Evolutionary conservation across 352 stramenopile species (phyloP).

Genomic region (Globisporangium takayamanum): DNA sequence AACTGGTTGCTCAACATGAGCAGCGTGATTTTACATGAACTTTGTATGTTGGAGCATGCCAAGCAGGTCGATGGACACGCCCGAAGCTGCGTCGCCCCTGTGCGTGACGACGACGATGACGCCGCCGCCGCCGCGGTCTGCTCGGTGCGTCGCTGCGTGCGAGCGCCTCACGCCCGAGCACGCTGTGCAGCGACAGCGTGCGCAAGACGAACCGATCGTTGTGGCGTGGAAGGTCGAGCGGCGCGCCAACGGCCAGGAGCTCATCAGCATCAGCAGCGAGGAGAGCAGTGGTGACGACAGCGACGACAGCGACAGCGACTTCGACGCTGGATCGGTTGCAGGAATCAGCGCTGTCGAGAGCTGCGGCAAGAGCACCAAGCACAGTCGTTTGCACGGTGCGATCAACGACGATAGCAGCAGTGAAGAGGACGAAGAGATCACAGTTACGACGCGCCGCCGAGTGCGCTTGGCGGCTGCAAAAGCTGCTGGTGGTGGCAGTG

Average conservation of each 20-base stretch:
- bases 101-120: not conserved
- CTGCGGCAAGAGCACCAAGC: slow-evolving; percentile 9
- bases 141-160: slow-evolving; percentile 8
- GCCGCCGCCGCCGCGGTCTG: not conserved
- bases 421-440: not conserved
- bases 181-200: slow-evolving; percentile 67
- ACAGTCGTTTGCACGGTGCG: slow-evolving; percentile 13
- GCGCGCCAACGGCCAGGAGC: slow-evolving; percentile 39
- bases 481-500: not conserved
- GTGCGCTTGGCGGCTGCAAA: not conserved
- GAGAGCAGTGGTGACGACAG: slow-evolving; percentile 27
- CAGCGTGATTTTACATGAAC: not conserved
- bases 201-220: slow-evolving; percentile 69
- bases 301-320: slow-evolving; percentile 11
- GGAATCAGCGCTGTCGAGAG: not conserved
- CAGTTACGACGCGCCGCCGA: not conserved
- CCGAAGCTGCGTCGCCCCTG: not conserved
- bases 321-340: not conserved
- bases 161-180: slow-evolving; percentile 25
- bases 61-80: not conserved
- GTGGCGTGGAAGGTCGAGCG: slow-evolving; percentile 67
- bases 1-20: no score
- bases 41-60: not conserved
- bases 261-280: slow-evolving; percentile 45
- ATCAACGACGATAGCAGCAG: slow-evolving; percentile 11